Evolutionary conservation across 2,329 filamentous ascomycete genomes (phyloP).

Genomic region (Pseudogymnoascus sp.): DNA sequence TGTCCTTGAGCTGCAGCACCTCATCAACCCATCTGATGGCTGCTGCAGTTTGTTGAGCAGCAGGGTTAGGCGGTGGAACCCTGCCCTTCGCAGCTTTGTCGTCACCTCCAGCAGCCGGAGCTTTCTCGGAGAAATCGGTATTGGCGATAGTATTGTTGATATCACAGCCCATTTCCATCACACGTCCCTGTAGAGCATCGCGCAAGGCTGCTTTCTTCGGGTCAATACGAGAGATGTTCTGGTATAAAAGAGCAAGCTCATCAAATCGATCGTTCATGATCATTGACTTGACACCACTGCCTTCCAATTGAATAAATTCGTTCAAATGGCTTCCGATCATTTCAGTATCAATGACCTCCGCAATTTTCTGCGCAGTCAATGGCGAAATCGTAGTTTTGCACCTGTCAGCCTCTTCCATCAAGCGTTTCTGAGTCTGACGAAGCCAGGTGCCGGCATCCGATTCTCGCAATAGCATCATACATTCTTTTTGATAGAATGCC

Average conservation of each 20-base stretch:
- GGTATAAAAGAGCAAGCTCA: slow-evolving; percentile 75
- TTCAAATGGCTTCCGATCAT: slow-evolving; percentile 71
- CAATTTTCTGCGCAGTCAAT: slow-evolving; percentile 66
- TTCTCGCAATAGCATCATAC: slow-evolving; percentile 65
- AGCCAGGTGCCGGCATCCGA: slow-evolving; percentile 80
- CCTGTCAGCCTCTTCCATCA: slow-evolving; percentile 74
- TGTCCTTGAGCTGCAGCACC: slow-evolving; percentile 76
- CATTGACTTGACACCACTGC: slow-evolving; percentile 81
- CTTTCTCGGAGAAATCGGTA: slow-evolving; percentile 43
- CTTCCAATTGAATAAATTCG: slow-evolving; percentile 78
- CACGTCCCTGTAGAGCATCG: slow-evolving; percentile 62
- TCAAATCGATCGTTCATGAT: slow-evolving; percentile 78
- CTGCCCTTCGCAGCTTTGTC: slow-evolving; percentile 45
- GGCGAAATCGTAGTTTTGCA: slow-evolving; percentile 73
- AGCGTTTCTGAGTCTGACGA: slow-evolving; percentile 63
- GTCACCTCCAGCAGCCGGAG: slow-evolving; percentile 36
- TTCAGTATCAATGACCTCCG: slow-evolving; percentile 70
- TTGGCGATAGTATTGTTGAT: slow-evolving; percentile 65
- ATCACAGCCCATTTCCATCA: slow-evolving; percentile 73
- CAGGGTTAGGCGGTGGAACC: slow-evolving; percentile 43
- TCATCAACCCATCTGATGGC: slow-evolving; percentile 96
- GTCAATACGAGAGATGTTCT: slow-evolving; percentile 73
- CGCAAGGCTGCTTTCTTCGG: slow-evolving; percentile 64
- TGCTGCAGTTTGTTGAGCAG: slow-evolving; percentile 75
- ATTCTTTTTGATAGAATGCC: slow-evolving; percentile 70